Evolutionary conservation across 495 filamentous ascomycete species (phyloP).

Genomic region (Penicillium flavigenum): DNA sequence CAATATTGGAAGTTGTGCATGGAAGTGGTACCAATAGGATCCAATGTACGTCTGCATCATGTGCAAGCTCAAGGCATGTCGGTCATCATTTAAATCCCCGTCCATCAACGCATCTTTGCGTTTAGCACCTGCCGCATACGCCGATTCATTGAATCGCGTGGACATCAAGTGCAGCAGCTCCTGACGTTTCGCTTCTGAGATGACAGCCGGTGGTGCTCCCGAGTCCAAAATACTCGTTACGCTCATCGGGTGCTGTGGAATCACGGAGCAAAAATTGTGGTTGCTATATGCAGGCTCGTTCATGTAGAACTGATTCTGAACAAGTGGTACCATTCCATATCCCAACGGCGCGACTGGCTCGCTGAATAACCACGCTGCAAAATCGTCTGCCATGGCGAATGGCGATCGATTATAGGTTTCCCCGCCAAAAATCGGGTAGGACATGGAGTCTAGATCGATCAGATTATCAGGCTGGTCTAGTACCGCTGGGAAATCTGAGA

Average conservation of each 20-base stretch:
- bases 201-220: constrained; percentile 69
- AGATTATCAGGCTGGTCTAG: constrained; percentile 23
- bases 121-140: constrained; percentile 68
- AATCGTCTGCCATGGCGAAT: constrained; percentile 86
- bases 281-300: constrained; percentile 43
- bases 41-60: constrained; percentile 96
- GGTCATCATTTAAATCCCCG: constrained; percentile 68
- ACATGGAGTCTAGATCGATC: constrained; percentile 60
- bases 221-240: constrained; percentile 88
- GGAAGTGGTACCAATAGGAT: constrained; percentile 94
- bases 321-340: constrained; percentile 41
- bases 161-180: constrained; percentile 85
- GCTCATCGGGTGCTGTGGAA: constrained; percentile 75
- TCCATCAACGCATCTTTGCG: constrained; percentile 77
- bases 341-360: constrained; percentile 48
- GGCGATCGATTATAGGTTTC: constrained; percentile 83
- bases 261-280: constrained; percentile 37
- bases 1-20: constrained; percentile 89
- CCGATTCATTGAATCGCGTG: constrained; percentile 76
- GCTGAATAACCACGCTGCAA: constrained; percentile 88
- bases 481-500: constrained; percentile 27
- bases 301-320: constrained; percentile 42
- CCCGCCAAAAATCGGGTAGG: constrained; percentile 79
- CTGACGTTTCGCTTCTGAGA: constrained; percentile 85
- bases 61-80: constrained; percentile 78